These are phyloP conservation scores for Arctium lappa DNA, from an alignment of 129 eudicot genomes.

Conservation along the genomic window DNA sequence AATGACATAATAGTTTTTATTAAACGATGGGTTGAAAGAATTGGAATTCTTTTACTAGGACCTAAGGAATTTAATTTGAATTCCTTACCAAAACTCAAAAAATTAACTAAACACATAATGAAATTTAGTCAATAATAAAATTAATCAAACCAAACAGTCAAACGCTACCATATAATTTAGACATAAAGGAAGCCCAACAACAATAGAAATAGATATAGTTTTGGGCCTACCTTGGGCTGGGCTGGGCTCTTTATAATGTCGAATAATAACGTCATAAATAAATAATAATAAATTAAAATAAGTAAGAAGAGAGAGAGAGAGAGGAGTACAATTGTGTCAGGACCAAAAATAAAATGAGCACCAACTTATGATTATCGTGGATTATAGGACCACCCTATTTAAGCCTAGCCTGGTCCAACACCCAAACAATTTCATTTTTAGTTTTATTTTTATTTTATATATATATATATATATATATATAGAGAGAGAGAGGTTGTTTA, in stretches of 20 bases:
- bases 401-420: slow-evolving; percentile 2
- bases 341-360: neutral
- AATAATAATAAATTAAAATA: neutral
- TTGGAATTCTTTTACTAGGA: no score
- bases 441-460: no score
- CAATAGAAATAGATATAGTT: no score
- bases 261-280: neutral
- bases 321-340: neutral
- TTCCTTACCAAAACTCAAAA: no score
- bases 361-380: slow-evolving; percentile 2
- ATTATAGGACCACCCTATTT: slow-evolving; percentile 8
- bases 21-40: no score
- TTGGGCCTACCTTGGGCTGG: neutral
- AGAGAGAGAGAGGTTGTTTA: no score
- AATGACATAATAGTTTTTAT: no score
- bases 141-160: no score
- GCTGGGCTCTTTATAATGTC: neutral
- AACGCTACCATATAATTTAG: neutral
- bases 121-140: no score
- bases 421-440: neutral
- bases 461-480: no score
- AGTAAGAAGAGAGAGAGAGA: neutral
- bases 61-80: no score
- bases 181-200: neutral
- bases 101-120: no score